Evolutionary conservation across 352 stramenopile genomes (phyloP), one percentile per base, ranked within the genome.

Genomic region (Globisporangium paroecandrum): DNA sequence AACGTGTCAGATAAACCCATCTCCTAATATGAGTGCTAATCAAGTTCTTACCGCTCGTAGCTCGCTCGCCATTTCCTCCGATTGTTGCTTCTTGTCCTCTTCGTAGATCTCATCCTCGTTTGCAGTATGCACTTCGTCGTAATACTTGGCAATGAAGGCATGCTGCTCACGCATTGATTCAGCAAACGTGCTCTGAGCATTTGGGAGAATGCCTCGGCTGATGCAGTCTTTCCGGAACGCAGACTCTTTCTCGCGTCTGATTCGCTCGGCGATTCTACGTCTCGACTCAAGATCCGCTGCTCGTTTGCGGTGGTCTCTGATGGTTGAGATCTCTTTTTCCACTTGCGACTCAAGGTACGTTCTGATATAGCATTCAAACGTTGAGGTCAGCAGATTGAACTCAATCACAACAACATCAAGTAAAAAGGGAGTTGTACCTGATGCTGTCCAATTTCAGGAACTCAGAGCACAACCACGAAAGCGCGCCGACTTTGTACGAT

Each of bases 391-490:
- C 29, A 41, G 25, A 34, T 18, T 12, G 4, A 43, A 20, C 27
- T 47, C 24, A 58, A 54, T 7, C 54, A 34, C 20, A 32, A 47
- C 18, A 15, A 64, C 5, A 62, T 5, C 43, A 51, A 8, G 32
- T 64, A 10, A 18, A 24, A 10, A 13, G n/a, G 22, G 24, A 32
- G 4, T 15, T 56, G 5, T 70, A 82, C 75, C 77, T 70, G 69
- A 89, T 79, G 47, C 69, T 81, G 46, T 77, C 75, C 22, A 91
- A 62, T 25, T 81, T 87, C 13, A 90, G 63, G n/a, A 91, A 87
- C 68, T 89, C 81, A 6, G 76, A 81, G 62, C 79, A 89, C 53
- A 87, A 74, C 83, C 83, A 91, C 29, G 79, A 87, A 12, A 91
- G 72, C 25, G 83, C 81, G 2, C 75, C 79, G 66, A 91, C 78